Evolutionary conservation across 139 green algal species (phyloP).

Genomic region (Astrephomene gubernaculifera): DNA sequence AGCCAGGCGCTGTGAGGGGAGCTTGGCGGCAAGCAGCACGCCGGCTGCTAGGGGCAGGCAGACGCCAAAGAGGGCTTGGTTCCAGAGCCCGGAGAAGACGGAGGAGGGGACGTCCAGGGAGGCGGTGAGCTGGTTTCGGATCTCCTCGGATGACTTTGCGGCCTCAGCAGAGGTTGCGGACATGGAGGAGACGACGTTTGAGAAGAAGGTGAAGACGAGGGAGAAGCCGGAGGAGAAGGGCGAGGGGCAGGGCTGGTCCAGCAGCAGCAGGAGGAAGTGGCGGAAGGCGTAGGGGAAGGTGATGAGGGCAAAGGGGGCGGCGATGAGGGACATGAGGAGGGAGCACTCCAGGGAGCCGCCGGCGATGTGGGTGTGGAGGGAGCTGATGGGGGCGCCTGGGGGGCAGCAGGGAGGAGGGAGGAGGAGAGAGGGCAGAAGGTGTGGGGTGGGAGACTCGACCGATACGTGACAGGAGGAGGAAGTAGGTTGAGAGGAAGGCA

Average conservation of each 20-base stretch:
- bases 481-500: background rate
- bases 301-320: background rate
- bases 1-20: background rate
- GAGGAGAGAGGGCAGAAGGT: background rate
- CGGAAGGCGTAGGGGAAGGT: slow-evolving; percentile 20
- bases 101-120: background rate
- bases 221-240: background rate
- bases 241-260: background rate
- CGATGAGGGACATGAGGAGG: background rate
- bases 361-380: background rate
- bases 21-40: background rate
- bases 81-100: background rate
- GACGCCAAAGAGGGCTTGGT: background rate
- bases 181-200: too few species aligned
- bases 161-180: too few species aligned
- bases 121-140: background rate
- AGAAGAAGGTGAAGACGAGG: too few species aligned
- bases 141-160: background rate
- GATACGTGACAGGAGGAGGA: background rate
- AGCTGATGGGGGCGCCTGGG: background rate
- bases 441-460: background rate
- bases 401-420: background rate
- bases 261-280: slow-evolving; percentile 20
- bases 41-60: background rate
- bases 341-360: slow-evolving; percentile 11